A percentile compares a stretch with the other conserved stretches of the same genome.
Conservation (phyloP, 2,329 filamentous ascomycete genomes). For the Fusarium sarcochroum region DNA sequence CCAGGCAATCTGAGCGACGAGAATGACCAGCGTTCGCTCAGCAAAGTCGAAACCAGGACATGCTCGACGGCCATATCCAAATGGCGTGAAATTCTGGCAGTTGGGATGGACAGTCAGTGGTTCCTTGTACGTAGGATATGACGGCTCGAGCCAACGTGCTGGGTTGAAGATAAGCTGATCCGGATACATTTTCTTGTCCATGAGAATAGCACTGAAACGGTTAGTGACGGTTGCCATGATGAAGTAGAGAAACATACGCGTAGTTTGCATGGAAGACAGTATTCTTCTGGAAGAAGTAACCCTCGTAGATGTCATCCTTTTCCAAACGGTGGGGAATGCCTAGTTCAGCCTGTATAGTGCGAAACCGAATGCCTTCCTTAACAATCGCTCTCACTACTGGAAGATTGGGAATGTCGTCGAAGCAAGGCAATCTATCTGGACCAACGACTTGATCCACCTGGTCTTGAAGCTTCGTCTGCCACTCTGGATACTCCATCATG, state of each 20-base stretch:
- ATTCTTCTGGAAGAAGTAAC: conserved; percentile 8
- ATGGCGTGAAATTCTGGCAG: conserved; percentile 4
- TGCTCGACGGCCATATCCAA: neutral
- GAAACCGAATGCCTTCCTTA: neutral
- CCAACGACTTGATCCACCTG: conserved; percentile 5
- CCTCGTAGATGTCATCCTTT: conserved; percentile 10
- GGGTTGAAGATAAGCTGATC: conserved; percentile 14
- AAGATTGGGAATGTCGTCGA: conserved; percentile 5
- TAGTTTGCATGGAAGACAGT: conserved; percentile 6
- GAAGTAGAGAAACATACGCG: neutral
- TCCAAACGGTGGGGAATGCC: conserved; percentile 10
- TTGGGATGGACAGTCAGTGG: conserved; percentile 1
- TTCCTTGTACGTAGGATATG: conserved; percentile 3
- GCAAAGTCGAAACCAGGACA: conserved; percentile 2
- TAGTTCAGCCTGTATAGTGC: neutral
- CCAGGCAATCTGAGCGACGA: neutral
- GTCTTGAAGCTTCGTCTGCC: conserved; percentile 7
- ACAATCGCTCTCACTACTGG: conserved; percentile 11
- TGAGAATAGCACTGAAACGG: neutral
- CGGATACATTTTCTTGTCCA: conserved; percentile 12
- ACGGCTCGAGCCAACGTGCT: conserved; percentile 5
- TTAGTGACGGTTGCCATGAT: neutral
- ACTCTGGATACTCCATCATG: conserved; percentile 15
- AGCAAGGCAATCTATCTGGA: neutral
- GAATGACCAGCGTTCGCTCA: conserved; percentile 1